A percentile compares a stretch with the other conserved stretches of the same genome.
These are phyloP conservation scores for Ganoderma sp. DNA, from an alignment of 1,284 basidiomycete genomes.

Conservation along the genomic window DNA sequence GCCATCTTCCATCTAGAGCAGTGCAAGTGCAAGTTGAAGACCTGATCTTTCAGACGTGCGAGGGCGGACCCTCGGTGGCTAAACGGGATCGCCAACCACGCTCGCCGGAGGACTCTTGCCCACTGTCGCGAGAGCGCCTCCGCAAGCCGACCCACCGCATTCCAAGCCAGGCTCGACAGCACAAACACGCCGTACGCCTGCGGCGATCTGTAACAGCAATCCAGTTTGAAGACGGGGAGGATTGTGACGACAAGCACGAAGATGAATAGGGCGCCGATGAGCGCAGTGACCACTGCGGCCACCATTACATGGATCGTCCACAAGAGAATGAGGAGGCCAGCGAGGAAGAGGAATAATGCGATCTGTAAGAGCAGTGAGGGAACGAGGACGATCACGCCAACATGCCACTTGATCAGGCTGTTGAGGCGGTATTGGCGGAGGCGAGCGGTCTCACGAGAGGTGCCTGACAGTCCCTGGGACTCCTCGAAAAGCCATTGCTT, in stretches of 20 bases:
- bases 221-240: conserved; percentile 22
- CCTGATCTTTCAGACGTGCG: not conserved
- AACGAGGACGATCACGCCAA: conserved; percentile 28
- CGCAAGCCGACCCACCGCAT: too few species aligned
- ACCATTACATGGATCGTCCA: conserved; percentile 30
- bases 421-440: conserved; percentile 34
- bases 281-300: conserved; percentile 16
- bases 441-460: conserved; percentile 13
- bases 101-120: too few species aligned
- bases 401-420: conserved; percentile 32
- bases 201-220: conserved; percentile 31
- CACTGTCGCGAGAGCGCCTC: too few species aligned
- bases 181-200: conserved; percentile 26
- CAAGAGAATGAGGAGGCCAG: conserved; percentile 31
- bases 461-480: conserved; percentile 8
- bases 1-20: too few species aligned
- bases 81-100: not conserved
- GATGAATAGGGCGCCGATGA: conserved; percentile 21
- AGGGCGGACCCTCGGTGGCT: conserved; percentile 1
- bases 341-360: conserved; percentile 31
- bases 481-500: conserved; percentile 30
- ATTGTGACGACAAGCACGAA: conserved; percentile 18
- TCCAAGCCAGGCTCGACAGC: conserved; percentile 5
- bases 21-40: too few species aligned
- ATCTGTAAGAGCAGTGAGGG: conserved; percentile 35